Percentiles rank a stretch among this genome's conserved stretches.
These are phyloP conservation scores for Saturnispora sanitii DNA, from an alignment of 805 yeast genomes.

Conservation along the genomic window DNA sequence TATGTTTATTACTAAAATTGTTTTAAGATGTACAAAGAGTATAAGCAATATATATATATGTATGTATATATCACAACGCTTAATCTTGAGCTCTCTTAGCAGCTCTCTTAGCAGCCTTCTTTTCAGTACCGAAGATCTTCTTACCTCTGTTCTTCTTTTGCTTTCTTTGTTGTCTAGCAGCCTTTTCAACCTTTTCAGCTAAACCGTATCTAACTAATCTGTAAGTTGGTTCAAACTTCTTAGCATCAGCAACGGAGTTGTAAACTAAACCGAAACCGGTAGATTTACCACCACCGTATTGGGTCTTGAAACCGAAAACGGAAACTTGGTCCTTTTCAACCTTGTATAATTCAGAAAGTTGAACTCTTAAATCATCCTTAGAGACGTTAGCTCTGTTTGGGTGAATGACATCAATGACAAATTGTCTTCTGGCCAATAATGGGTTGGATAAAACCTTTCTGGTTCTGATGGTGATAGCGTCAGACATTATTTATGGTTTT, in stretches of 20 bases:
- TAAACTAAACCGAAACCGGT: slow-evolving; percentile 98
- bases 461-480: slow-evolving; percentile 99
- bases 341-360: slow-evolving; percentile 51
- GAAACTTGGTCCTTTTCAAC: slow-evolving; percentile 66
- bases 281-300: slow-evolving; percentile 99
- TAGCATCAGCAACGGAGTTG: slow-evolving; percentile 96
- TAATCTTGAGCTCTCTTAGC: slow-evolving; percentile 88
- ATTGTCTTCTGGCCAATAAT: slow-evolving; percentile 98
- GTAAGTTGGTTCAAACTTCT: slow-evolving; percentile 98
- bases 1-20: neutral
- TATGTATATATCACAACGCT: slow-evolving; percentile 13
- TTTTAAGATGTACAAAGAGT: slow-evolving; percentile 4
- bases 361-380: slow-evolving; percentile 94
- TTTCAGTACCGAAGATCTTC: slow-evolving; percentile 98
- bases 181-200: slow-evolving; percentile 91
- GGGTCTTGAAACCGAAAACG: slow-evolving; percentile 98
- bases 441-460: slow-evolving; percentile 99
- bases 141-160: slow-evolving; percentile 99
- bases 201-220: slow-evolving; percentile 98
- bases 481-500: slow-evolving; percentile 44
- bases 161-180: slow-evolving; percentile 99
- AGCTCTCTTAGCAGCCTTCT: slow-evolving; percentile 83
- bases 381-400: slow-evolving; percentile 99
- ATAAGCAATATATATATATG: slow-evolving; percentile 5
- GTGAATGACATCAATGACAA: slow-evolving; percentile 98